Evolutionary conservation across 129 eudicot genomes (phyloP), one percentile per base, ranked within the genome.

Genomic region (Erigeron canadensis): DNA sequence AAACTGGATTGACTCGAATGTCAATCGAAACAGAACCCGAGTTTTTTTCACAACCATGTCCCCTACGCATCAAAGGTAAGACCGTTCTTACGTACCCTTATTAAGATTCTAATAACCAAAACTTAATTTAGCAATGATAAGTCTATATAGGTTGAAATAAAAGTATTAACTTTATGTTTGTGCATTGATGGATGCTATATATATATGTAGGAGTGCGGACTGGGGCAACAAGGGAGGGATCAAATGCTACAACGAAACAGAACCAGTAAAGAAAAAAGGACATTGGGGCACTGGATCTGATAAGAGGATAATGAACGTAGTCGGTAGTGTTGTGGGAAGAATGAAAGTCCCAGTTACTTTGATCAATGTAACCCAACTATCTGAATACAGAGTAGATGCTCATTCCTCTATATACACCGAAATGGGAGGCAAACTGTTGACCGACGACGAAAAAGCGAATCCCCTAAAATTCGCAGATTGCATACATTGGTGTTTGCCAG

Each of bases 401-500:
- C 99, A 95, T 66, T 61, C 99, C 0, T 86, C 96, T 0, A 75
- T 95, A 45, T 95, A 90, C 80, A 86, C 94, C 0, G 99, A 95
- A 79, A 56, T 81, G 15, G 82, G 74, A 16, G 99, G 99, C 9
- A 86, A 81, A 72, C 38, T 95, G 66, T 76, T 95, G 69, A 86
- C 82, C 0, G 87, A 86, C 0, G 82, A 86, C 46, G 77, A 95
- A 72, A 95, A 84, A 75, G 90, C 85, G 0, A 97, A 90, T 64
- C 99, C 99, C 0, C 56, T 90, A 13, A 94, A 79, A 64, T 79
- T 71, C 63, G 99, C 99, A 55, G 99, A 95, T 78, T 95, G 99
- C 81, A 90, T 90, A 69, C 97, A 95, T 73, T 95, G 99, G 99
- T 95, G 99, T 73, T 73, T 95, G 62, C 99, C 99, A 0, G 99